Conservation (phyloP, 2,329 filamentous ascomycete species). For the Triangularia setosa region DNA sequence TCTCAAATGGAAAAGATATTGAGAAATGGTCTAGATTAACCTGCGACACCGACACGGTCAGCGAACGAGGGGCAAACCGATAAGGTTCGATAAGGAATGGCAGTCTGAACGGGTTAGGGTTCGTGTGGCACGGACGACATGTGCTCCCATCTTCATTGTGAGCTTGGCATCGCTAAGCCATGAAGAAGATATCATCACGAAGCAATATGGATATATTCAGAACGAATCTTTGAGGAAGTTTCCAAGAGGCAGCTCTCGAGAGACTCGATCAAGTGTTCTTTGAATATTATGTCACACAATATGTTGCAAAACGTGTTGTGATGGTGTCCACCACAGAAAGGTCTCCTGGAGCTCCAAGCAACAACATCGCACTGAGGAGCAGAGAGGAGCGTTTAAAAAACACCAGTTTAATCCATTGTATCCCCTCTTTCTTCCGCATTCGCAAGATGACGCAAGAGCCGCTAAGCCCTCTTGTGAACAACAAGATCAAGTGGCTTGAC, state of each 20-base stretch:
- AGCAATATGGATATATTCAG: too few species aligned
- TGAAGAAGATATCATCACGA: not conserved
- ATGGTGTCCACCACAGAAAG: too few species aligned
- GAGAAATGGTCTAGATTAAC: not conserved
- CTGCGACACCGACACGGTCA: not conserved
- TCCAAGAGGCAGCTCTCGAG: too few species aligned
- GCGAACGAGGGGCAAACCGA: not conserved
- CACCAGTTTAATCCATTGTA: not conserved
- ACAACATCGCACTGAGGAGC: not conserved
- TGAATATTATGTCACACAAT: too few species aligned
- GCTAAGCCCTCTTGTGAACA: not conserved
- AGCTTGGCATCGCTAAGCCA: not conserved
- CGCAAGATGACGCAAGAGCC: slow-evolving; percentile 5
- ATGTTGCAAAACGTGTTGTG: too few species aligned
- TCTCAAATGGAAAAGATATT: too few species aligned
- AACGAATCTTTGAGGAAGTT: too few species aligned
- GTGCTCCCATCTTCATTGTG: not conserved
- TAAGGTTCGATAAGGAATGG: not conserved
- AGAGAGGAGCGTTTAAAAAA: not conserved
- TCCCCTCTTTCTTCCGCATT: not conserved
- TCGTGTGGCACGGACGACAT: not conserved
- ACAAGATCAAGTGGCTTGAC: not conserved
- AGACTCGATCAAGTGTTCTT: too few species aligned
- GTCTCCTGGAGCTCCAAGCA: too few species aligned
- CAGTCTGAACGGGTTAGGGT: not conserved